Evolutionary conservation across 805 yeast genomes (phyloP).

Genomic region (Candida awuae): DNA sequence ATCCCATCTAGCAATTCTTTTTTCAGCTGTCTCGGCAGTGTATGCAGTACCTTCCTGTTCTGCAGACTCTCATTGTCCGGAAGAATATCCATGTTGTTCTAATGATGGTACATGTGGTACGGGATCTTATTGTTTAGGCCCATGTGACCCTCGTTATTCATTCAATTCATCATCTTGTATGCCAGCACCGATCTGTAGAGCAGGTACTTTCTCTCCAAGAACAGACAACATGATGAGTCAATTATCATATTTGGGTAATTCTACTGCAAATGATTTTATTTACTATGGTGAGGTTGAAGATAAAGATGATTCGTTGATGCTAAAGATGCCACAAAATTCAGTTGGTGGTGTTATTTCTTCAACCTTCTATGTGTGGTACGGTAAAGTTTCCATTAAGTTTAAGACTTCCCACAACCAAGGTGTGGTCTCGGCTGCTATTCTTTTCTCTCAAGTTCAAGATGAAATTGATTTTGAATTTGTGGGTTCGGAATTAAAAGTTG

Average conservation of each 20-base stretch:
- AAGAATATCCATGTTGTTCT: constrained; percentile 76
- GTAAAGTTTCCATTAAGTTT: constrained; percentile 60
- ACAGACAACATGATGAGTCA: constrained; percentile 21
- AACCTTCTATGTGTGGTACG: constrained; percentile 80
- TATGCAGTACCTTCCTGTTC: constrained; percentile 39
- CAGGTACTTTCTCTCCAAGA: constrained; percentile 36
- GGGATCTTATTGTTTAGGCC: constrained; percentile 62
- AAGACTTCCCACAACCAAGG: constrained; percentile 73
- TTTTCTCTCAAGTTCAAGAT: constrained; percentile 79
- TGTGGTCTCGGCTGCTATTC: constrained; percentile 75
- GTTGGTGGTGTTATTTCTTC: constrained; percentile 78
- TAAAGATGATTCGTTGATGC: constrained; percentile 47
- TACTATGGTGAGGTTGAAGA: constrained; percentile 53
- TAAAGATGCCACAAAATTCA: constrained; percentile 73
- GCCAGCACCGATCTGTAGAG: constrained; percentile 73
- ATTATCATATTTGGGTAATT: constrained; percentile 51
- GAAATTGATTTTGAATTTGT: constrained; percentile 86
- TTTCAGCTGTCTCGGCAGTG: constrained; percentile 1
- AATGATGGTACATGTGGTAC: constrained; percentile 47
- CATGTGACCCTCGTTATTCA: constrained; percentile 76
- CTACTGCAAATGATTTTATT: constrained; percentile 59
- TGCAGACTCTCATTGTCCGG: constrained; percentile 56
- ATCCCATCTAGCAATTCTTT: background rate
- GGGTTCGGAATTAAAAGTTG: constrained; percentile 60
- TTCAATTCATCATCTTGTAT: constrained; percentile 62